These are phyloP conservation scores for Trypanosoma scelopori DNA, from an alignment of 208 protist species.

Conservation along the genomic window DNA sequence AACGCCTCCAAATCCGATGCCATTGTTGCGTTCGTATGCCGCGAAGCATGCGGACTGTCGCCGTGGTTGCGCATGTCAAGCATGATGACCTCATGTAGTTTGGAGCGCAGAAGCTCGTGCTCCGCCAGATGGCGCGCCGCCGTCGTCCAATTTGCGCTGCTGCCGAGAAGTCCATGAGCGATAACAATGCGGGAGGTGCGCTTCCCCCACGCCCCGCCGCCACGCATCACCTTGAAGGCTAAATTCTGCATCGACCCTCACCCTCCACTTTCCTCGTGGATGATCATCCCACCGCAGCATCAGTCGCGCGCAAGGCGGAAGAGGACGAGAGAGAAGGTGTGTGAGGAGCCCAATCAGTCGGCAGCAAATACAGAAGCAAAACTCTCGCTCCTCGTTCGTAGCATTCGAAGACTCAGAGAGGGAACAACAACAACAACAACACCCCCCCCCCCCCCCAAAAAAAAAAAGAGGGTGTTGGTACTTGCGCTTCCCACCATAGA, in stretches of 20 bases:
- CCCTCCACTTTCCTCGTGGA: too few species aligned
- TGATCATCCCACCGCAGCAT: too few species aligned
- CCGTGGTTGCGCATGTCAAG: constrained; percentile 90
- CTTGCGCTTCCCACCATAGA: too few species aligned
- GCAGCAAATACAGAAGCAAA: too few species aligned
- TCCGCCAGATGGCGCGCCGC: constrained; percentile 41
- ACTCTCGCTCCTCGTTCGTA: too few species aligned
- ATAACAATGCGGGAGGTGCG: constrained; percentile 32
- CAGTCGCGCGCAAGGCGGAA: neutral
- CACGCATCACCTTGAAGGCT: constrained; percentile 20
- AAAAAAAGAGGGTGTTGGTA: too few species aligned
- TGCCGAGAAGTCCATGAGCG: constrained; percentile 79
- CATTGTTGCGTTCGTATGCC: constrained; percentile 64
- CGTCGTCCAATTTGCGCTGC: constrained; percentile 75
- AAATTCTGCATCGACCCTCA: constrained; percentile 10
- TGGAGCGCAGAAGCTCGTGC: constrained; percentile 36
- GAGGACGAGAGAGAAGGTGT: neutral
- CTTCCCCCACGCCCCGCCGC: constrained; percentile 21
- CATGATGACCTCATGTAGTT: constrained; percentile 42
- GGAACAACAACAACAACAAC: too few species aligned
- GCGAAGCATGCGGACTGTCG: constrained; percentile 49
- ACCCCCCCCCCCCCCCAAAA: neutral
- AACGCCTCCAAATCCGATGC: constrained; percentile 74
- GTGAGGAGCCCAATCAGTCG: too few species aligned
- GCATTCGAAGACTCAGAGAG: too few species aligned